Evolutionary conservation across 352 stramenopile genomes (phyloP), one percentile per base, ranked within the genome.

Genomic region (Saprolegnia parasitica): DNA sequence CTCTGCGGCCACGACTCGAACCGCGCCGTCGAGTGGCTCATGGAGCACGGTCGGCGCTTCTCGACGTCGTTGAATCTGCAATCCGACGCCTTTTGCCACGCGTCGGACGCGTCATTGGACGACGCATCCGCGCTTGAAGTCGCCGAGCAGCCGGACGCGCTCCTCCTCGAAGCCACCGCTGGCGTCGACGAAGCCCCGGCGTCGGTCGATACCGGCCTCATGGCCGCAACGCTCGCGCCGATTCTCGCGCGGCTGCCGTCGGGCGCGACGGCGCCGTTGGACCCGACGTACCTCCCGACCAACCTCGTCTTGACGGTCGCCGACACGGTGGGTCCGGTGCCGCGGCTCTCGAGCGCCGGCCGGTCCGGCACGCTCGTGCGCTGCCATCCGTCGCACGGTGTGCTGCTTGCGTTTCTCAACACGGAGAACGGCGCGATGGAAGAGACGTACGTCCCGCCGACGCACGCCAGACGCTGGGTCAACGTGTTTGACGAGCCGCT

Each of bases 1-100:
- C 76, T 96, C 8, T 87, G 75, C 21, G 90, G 87, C 56, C 79
- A 70, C n/a, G 86, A 96, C 66, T 83, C 86, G 4, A 93, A 96
- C 56, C 82, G 84, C 32, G 83, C 87, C 0, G 91, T 94, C 84
- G 87, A 94, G 73, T 96, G 87, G 87, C 70, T 96, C 10, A 92
- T 96, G 78, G 87, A 96, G 63, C 80, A 93, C 29, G 87, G 87
- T 15, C 73, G 50, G 8, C 80, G 76, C 35, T 67, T 56, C 40
- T 67, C 58, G 6, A 67, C 58, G 23, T 16, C 58, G 58, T 40
- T 56, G 6, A 67, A 67, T 55, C 11, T 67, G 3, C 58, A 67
- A 21, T 24, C n/a, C 0, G 58, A 67, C 58, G 58, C 37, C 0
- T 67, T 67, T 24, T 67, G 58, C 40, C 58, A 67, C 49, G 42